These are phyloP conservation scores for Ophiostoma triangulosporum DNA, from an alignment of 2,329 filamentous ascomycete genomes.

Conservation along the genomic window DNA sequence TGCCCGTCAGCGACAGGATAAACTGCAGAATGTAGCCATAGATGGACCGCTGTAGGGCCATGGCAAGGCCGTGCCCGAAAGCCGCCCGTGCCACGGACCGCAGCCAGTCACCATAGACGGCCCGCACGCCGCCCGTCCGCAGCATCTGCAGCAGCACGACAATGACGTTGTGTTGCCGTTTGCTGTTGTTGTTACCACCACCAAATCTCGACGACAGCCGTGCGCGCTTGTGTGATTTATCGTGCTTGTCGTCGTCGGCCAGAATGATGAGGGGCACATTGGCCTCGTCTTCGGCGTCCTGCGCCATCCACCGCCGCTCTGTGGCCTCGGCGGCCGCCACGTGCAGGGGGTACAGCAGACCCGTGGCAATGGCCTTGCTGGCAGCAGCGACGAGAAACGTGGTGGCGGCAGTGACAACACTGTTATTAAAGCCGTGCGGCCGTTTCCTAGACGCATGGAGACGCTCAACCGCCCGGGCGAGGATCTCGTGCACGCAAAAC, in stretches of 20 bases:
- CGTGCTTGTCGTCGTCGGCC: not conserved
- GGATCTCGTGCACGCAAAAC: conserved; percentile 63
- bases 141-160: conserved; percentile 27
- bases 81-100: conserved; percentile 74
- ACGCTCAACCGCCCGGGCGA: conserved; percentile 18
- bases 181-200: conserved; percentile 8
- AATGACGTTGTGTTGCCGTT: conserved; percentile 4
- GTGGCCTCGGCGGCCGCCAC: conserved; percentile 37
- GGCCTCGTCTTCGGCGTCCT: not conserved
- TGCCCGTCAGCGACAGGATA: conserved; percentile 29
- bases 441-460: not conserved
- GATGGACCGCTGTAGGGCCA: conserved; percentile 70
- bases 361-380: conserved; percentile 65
- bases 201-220: too few relatives aligned
- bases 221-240: not conserved
- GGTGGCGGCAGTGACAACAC: conserved; percentile 16
- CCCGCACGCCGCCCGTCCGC: conserved; percentile 50
- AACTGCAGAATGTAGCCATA: conserved; percentile 57
- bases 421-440: too few relatives aligned
- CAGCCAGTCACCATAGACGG: conserved; percentile 62
- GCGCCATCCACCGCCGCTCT: not conserved
- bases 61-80: conserved; percentile 73
- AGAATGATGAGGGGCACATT: not conserved
- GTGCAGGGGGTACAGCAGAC: conserved; percentile 73
- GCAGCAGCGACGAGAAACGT: conserved; percentile 50